These are phyloP conservation scores for Tubosaeta brunneosetosa DNA, from an alignment of 768 basidiomycete genomes.

Conservation along the genomic window DNA sequence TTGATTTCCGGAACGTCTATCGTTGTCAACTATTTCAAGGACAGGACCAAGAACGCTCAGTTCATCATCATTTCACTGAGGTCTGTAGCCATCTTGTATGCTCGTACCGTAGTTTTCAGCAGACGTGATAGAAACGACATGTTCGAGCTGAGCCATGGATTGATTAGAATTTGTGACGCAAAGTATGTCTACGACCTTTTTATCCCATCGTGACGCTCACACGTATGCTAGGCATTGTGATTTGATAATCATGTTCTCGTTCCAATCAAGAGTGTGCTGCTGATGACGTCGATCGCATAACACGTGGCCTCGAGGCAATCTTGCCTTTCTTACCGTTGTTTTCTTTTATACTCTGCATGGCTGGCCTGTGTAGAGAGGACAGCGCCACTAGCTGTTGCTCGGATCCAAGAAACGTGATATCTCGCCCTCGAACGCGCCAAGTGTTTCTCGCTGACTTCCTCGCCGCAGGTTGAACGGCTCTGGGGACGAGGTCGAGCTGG, in stretches of 20 bases:
- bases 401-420: too few relatives aligned
- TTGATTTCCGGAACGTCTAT: constrained; percentile 99
- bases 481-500: too few relatives aligned
- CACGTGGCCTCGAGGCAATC: neutral
- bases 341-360: neutral
- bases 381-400: too few relatives aligned
- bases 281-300: neutral
- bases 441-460: too few relatives aligned
- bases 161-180: constrained; percentile 76
- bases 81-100: constrained; percentile 34
- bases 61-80: constrained; percentile 98
- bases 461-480: too few relatives aligned
- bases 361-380: too few relatives aligned
- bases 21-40: constrained; percentile 97
- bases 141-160: constrained; percentile 96
- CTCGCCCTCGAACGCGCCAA: too few relatives aligned
- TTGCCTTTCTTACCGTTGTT: neutral
- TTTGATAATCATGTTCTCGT: neutral
- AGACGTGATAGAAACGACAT: constrained; percentile 70
- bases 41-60: constrained; percentile 93
- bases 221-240: neutral
- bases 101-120: neutral
- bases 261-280: neutral
- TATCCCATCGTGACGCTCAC: neutral
- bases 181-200: neutral